A percentile compares a stretch with the other conserved stretches of the same genome.
Conservation (phyloP, 2,329 filamentous ascomycete species). For the Aspergillus pseudoglaucus region DNA sequence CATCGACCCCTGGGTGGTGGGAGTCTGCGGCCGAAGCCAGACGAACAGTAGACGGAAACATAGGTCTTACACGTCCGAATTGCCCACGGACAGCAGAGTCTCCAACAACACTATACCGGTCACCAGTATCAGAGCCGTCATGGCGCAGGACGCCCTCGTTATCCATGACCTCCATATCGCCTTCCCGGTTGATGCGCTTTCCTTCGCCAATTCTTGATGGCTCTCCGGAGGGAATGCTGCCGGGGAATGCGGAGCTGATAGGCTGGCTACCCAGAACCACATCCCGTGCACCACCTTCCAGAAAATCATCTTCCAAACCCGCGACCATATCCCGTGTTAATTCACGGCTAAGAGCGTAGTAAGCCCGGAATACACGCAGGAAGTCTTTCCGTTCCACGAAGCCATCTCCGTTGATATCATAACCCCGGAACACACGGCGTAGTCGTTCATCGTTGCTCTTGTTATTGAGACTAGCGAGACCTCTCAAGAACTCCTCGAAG, state of each 20-base stretch:
- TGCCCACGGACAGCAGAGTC: constrained; percentile 36
- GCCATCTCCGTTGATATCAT: constrained; percentile 84
- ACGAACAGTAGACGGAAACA: constrained; percentile 26
- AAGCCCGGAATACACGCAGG: constrained; percentile 82
- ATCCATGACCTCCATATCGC: constrained; percentile 59
- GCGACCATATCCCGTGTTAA: constrained; percentile 79
- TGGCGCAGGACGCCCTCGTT: constrained; percentile 55
- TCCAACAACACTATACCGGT: constrained; percentile 55
- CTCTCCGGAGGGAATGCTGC: constrained; percentile 59
- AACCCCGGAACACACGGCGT: constrained; percentile 72
- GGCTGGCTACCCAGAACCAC: constrained; percentile 69
- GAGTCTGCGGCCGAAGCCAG: constrained; percentile 12
- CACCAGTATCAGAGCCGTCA: constrained; percentile 54
- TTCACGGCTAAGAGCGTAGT: constrained; percentile 84
- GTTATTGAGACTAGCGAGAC: constrained; percentile 60
- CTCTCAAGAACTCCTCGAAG: constrained; percentile 85
- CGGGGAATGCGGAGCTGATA: constrained; percentile 70
- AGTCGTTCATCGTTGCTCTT: constrained; percentile 60
- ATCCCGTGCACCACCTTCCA: constrained; percentile 68
- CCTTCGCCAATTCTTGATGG: constrained; percentile 57
- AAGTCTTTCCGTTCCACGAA: constrained; percentile 82
- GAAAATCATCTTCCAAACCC: constrained; percentile 68
- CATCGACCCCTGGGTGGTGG: constrained; percentile 7
- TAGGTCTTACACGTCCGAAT: constrained; percentile 27
- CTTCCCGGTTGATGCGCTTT: constrained; percentile 57